phyloP scores from a whole-genome alignment of 345 rosid genomes.

The Physaria fendleri region DNA sequence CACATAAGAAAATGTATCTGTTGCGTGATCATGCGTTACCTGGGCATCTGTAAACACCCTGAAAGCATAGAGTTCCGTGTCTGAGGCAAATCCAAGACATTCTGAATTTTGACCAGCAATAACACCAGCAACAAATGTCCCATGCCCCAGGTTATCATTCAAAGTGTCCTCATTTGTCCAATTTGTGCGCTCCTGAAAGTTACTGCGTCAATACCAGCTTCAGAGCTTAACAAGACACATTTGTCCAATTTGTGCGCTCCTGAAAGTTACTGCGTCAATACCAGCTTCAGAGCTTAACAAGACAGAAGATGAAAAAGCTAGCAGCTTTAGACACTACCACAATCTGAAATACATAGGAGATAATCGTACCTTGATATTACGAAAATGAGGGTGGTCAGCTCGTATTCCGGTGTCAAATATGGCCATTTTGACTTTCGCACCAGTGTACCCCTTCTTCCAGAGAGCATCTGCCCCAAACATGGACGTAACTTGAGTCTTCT shows the following conservation, averaged over 20 bases:
- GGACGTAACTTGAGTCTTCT: slow-evolving; percentile 91
- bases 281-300: slow-evolving; percentile 20
- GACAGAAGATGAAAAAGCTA: neutral
- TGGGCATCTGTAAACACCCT: slow-evolving; percentile 96
- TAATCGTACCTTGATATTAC: slow-evolving; percentile 72
- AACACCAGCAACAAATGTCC: slow-evolving; percentile 98
- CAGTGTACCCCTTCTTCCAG: slow-evolving; percentile 88
- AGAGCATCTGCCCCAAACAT: slow-evolving; percentile 89
- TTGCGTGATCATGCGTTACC: slow-evolving; percentile 60
- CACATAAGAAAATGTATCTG: neutral
- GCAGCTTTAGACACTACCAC: neutral
- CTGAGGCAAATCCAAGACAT: slow-evolving; percentile 96
- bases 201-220: slow-evolving; percentile 32
- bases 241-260: slow-evolving; percentile 99
- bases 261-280: slow-evolving; percentile 36
- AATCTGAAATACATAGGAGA: neutral
- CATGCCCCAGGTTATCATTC: slow-evolving; percentile 98
- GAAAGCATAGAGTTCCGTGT: slow-evolving; percentile 88
- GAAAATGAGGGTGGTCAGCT: slow-evolving; percentile 89
- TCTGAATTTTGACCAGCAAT: slow-evolving; percentile 82
- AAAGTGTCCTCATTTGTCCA: slow-evolving; percentile 97
- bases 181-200: slow-evolving; percentile 86
- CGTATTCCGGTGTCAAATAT: slow-evolving; percentile 97
- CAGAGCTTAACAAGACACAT: slow-evolving; percentile 35
- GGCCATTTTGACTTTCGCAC: slow-evolving; percentile 95